Evolutionary conservation across 495 filamentous ascomycete genomes (phyloP).

Genomic region (Aspergillus sclerotiicarbonarius): DNA sequence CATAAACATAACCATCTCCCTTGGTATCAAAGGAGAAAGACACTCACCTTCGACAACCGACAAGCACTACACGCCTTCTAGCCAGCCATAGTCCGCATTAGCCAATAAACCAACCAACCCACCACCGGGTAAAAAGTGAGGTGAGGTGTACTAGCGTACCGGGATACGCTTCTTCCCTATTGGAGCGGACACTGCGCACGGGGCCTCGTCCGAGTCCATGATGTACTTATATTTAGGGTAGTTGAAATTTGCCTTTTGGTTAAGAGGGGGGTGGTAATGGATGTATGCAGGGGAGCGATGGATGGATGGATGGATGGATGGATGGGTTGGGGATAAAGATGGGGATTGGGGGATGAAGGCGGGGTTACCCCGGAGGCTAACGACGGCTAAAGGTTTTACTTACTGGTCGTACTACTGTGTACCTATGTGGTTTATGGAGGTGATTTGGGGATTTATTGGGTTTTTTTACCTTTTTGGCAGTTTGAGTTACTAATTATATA

Average conservation of each 20-base stretch:
- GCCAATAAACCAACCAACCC: background rate
- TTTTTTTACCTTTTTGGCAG: too few species aligned
- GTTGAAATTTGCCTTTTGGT: too few species aligned
- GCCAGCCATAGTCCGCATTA: background rate
- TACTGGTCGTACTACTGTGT: too few species aligned
- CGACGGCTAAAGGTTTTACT: too few species aligned
- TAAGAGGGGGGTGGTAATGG: background rate
- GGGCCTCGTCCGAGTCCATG: constrained; percentile 28
- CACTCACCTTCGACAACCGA: constrained; percentile 35
- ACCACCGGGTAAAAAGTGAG: background rate
- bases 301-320: background rate
- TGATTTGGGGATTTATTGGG: too few species aligned
- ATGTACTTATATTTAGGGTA: background rate
- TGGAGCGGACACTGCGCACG: constrained; percentile 28
- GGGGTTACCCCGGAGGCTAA: too few species aligned
- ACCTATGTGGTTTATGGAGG: too few species aligned
- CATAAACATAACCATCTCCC: too few species aligned
- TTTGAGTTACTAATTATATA: too few species aligned
- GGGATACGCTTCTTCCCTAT: constrained; percentile 41
- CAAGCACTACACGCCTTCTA: constrained; percentile 42
- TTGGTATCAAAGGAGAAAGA: background rate
- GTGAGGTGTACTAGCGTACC: constrained; percentile 17
- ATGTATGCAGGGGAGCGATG: background rate
- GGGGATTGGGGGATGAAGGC: too few species aligned
- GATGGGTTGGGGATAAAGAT: too few species aligned